phyloP scores from a whole-genome alignment of 768 basidiomycete species.

The Floccularia luteovirens region DNA sequence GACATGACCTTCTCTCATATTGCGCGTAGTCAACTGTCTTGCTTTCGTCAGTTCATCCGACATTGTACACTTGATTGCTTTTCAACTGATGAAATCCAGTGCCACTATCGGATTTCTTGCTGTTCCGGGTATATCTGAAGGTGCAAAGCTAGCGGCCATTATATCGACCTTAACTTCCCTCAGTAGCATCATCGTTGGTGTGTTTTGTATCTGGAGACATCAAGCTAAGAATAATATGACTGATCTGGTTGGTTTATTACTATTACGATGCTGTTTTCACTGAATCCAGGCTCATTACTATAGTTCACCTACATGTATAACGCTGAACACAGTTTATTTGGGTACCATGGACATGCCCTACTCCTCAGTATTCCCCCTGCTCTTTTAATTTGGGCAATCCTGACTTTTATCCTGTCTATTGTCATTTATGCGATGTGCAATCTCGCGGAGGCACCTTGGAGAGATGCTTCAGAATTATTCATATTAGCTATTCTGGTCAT shows the following conservation, averaged over 20 bases:
- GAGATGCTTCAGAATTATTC: conserved; percentile 28
- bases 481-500: conserved; percentile 31
- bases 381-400: conserved; percentile 48
- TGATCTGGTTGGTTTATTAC: conserved; percentile 27
- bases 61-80: not conserved
- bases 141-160: conserved; percentile 28
- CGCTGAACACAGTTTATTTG: conserved; percentile 33
- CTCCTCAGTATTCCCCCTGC: conserved; percentile 45
- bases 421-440: conserved; percentile 33
- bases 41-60: conserved; percentile 34
- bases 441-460: conserved; percentile 10
- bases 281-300: not conserved
- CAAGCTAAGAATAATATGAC: conserved; percentile 35
- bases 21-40: conserved; percentile 38
- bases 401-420: conserved; percentile 37
- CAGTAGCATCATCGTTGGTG: conserved; percentile 48
- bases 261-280: not conserved
- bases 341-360: conserved; percentile 41
- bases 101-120: conserved; percentile 44
- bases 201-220: conserved; percentile 51
- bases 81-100: conserved; percentile 14
- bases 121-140: conserved; percentile 29
- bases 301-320: conserved; percentile 52
- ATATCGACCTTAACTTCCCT: conserved; percentile 41
- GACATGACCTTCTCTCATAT: not conserved